Conservation (phyloP, 2,329 filamentous ascomycete species). For the Alternaria sp. region DNA sequence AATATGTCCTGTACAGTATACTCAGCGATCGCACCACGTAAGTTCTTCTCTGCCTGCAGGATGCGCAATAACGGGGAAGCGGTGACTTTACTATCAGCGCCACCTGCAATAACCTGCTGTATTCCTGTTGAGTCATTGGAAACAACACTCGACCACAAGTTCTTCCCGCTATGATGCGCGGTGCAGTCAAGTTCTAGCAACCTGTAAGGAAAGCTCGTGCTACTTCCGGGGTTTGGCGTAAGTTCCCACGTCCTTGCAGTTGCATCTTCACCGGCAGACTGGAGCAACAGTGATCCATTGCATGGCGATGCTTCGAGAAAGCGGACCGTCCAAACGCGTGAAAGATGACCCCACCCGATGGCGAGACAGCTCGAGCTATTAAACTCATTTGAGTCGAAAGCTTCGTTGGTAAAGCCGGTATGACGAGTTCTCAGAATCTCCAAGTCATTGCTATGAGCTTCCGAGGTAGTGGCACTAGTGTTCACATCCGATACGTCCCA, state of each 20-base stretch:
- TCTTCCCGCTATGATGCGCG: conserved; percentile 80
- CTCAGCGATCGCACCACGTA: conserved; percentile 15
- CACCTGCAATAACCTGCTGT: conserved; percentile 59
- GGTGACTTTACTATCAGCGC: conserved; percentile 75
- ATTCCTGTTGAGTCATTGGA: conserved; percentile 1
- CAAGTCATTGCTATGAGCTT: conserved; percentile 22
- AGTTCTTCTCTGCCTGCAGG: background rate
- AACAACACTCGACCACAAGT: conserved; percentile 73
- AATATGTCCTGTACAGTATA: conserved; percentile 37
- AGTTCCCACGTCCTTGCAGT: conserved; percentile 73
- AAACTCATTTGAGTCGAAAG: conserved; percentile 26
- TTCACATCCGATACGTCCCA: conserved; percentile 75
- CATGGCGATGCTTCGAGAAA: conserved; percentile 58
- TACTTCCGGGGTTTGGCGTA: conserved; percentile 4
- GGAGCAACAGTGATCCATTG: conserved; percentile 56
- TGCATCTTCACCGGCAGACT: conserved; percentile 87
- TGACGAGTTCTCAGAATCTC: conserved; percentile 42
- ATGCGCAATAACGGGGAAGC: conserved; percentile 17
- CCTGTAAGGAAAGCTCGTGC: conserved; percentile 22
- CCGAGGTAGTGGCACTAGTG: conserved; percentile 21
- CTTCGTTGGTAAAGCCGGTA: conserved; percentile 53
- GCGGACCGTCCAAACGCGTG: conserved; percentile 85
- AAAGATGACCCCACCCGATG: conserved; percentile 82
- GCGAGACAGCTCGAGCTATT: conserved; percentile 59
- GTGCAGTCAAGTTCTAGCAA: conserved; percentile 64